Evolutionary conservation across 2,329 filamentous ascomycete genomes (phyloP).

Genomic region (Dactylellina parvicollis): DNA sequence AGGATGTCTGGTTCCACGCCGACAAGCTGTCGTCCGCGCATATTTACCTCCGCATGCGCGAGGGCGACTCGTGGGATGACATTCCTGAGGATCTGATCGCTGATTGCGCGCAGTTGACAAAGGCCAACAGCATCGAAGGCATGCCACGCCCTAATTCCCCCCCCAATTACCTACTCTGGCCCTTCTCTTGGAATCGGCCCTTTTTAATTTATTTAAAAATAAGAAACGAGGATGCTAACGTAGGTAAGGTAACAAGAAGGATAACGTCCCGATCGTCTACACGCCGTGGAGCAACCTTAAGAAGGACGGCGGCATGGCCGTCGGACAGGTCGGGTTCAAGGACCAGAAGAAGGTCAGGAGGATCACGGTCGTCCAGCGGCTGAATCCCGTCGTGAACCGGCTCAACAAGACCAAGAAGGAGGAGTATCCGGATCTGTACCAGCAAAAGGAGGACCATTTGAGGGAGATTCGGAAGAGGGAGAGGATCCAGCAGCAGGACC

Average conservation of each 20-base stretch:
- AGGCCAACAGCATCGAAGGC: constrained; percentile 98
- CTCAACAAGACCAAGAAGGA: constrained; percentile 96
- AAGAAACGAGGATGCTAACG: constrained; percentile 37
- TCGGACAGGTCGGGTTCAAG: constrained; percentile 94
- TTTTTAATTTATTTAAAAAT: background rate
- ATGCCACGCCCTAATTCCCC: constrained; percentile 54
- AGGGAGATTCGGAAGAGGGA: constrained; percentile 78
- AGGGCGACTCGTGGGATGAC: constrained; percentile 82
- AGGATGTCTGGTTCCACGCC: constrained; percentile 98
- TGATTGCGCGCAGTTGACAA: constrained; percentile 96
- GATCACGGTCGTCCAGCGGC: constrained; percentile 79
- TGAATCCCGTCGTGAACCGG: constrained; percentile 94
- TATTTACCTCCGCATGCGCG: constrained; percentile 86
- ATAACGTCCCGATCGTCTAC: constrained; percentile 96
- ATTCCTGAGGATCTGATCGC: constrained; percentile 78
- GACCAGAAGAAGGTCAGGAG: constrained; percentile 85
- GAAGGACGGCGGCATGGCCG: constrained; percentile 95
- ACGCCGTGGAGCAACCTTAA: constrained; percentile 96
- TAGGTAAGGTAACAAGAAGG: constrained; percentile 88
- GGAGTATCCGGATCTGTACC: constrained; percentile 81
- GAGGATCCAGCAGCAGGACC: constrained; percentile 69
- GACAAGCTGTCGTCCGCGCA: constrained; percentile 97
- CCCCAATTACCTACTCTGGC: background rate
- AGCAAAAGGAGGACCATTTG: constrained; percentile 81
- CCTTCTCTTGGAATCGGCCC: background rate